Evolutionary conservation across 179 eudicot genomes (phyloP).

Genomic region (Camellia oleifera): DNA sequence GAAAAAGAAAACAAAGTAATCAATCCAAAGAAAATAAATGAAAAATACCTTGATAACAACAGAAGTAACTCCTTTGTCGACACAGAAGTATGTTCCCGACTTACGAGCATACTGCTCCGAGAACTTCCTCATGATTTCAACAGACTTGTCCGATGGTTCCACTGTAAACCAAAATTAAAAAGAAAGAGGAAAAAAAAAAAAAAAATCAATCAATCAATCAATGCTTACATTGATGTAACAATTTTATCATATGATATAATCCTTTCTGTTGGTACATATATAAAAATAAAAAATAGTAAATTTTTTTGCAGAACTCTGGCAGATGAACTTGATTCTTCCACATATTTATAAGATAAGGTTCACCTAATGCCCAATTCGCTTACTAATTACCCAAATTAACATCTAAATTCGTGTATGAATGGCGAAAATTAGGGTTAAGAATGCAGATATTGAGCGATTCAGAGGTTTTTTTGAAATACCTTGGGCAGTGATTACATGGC

Average conservation of each 20-base stretch:
- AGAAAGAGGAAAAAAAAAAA: neutral
- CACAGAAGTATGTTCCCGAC: slow-evolving; percentile 84
- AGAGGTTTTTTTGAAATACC: slow-evolving; percentile 24
- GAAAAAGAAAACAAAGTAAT: neutral
- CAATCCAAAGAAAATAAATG: neutral
- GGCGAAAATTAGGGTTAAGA: neutral
- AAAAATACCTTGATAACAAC: slow-evolving; percentile 83
- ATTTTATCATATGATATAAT: neutral
- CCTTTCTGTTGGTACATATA: no score
- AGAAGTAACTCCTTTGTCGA: slow-evolving; percentile 86
- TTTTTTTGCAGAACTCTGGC: neutral
- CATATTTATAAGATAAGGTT: neutral
- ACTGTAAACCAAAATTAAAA: slow-evolving; percentile 32
- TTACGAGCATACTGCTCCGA: slow-evolving; percentile 95
- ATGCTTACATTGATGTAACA: neutral
- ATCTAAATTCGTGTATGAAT: neutral
- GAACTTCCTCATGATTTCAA: slow-evolving; percentile 93
- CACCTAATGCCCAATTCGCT: neutral
- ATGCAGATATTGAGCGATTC: neutral
- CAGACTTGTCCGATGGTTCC: slow-evolving; percentile 79
- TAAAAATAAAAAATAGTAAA: neutral
- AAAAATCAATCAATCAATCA: no score
- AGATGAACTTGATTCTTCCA: neutral
- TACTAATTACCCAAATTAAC: neutral
- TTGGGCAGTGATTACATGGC: slow-evolving; percentile 37